Percentiles rank a stretch among this genome's conserved stretches.
Conservation (phyloP, 257 asterid genomes). For the Fraxinus americana region DNA sequence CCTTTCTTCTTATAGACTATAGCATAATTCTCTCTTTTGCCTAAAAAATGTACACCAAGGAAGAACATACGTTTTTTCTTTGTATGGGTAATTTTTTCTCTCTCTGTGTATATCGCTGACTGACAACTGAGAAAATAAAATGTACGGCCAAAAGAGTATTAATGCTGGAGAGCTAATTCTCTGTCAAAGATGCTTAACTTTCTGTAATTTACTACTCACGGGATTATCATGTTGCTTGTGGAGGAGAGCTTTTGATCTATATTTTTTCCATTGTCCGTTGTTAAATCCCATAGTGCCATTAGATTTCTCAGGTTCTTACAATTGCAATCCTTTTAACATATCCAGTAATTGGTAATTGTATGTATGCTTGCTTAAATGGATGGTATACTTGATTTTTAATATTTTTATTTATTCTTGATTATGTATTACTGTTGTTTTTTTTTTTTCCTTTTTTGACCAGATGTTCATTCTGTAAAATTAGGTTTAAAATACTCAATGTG, state of each 20-base stretch:
- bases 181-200: not conserved
- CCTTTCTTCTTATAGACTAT: not conserved
- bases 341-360: not conserved
- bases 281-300: not conserved
- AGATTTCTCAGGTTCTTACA: not conserved
- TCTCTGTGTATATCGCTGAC: not conserved
- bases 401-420: constrained; percentile 1
- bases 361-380: not conserved
- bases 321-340: not conserved
- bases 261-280: not conserved
- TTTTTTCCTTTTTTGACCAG: not conserved
- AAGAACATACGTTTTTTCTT: too few species aligned
- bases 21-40: not conserved
- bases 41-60: too few species aligned
- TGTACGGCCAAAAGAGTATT: not conserved
- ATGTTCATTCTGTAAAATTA: not conserved
- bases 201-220: not conserved
- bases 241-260: not conserved
- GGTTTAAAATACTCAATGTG: not conserved
- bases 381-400: not conserved
- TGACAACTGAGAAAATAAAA: not conserved
- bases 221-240: not conserved
- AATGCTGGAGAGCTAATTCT: not conserved
- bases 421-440: not conserved
- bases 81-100: too few species aligned